Evolutionary conservation across 2,329 filamentous ascomycete species (phyloP), one percentile per base, ranked within the genome.

Genomic region (Cladophialophora psammophila): DNA sequence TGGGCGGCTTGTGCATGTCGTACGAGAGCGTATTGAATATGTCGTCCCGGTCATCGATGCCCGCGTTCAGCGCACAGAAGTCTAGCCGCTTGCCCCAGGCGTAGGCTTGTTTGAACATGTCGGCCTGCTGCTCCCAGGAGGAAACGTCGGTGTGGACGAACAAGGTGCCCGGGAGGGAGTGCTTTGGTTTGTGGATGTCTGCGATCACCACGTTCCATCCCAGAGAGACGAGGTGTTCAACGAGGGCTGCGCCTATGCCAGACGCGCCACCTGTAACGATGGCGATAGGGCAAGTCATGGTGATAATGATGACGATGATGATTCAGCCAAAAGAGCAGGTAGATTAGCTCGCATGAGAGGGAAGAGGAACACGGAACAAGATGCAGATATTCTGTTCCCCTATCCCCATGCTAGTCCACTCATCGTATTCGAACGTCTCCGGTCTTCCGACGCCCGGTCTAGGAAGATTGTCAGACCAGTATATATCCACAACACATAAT

Each of bases 201-300:
- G 60, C 65, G 18, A 67, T 35, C 12, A 67, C 61, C n/a, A 67
- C 56, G 5, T 50, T 40, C 65, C 65, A 67, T 5, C 54, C 45
- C n/a, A 56, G 32, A n/a, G 65, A 56, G 31, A 61, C 26, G 10
- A 70, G 62, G 54, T 63, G 36, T 38, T 63, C 20, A 3, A 64
- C 63, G 15, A 70, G 52, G n/a, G 58, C 62, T 31, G 40, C 38
- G 12, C 68, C 69, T 32, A 76, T 76, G n/a, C 75, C 74, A 20
- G 69, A 71, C 8, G 70, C 73, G 15, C 72, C 74, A 8, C 74
- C 75, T 1, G 75, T 76, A n/a, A 75, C 68, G 20, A 75, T 53
- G 48, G 74, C 69, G 6, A 58, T 38, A 31, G 60, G 60, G n/a
- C 45, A 26, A 42, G 42, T 20, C 60, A 66, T 66, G 53, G 48